Conservation (phyloP, 768 basidiomycete species). For the Dacryopinax spathularia region DNA sequence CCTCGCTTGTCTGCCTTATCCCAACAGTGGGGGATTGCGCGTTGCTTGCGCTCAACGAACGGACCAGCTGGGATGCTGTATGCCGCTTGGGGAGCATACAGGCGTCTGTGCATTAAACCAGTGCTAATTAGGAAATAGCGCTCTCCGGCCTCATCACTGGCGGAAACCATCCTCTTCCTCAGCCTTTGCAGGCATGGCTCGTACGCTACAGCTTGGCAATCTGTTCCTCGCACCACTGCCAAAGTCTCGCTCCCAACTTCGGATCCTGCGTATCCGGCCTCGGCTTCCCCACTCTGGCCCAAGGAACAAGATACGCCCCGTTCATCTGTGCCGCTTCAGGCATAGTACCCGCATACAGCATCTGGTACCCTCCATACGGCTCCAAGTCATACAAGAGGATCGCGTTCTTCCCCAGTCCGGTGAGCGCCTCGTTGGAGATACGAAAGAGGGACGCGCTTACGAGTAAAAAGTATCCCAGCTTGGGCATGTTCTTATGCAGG, state of each 20-base stretch:
- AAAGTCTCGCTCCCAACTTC: slow-evolving; percentile 26
- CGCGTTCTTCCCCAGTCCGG: slow-evolving; percentile 2
- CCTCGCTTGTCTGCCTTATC: too few relatives aligned
- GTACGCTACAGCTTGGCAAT: slow-evolving; percentile 15
- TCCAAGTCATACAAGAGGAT: background rate
- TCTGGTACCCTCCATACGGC: slow-evolving; percentile 28
- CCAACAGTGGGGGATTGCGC: too few relatives aligned
- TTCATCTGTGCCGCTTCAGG: slow-evolving; percentile 27
- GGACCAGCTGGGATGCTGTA: too few relatives aligned
- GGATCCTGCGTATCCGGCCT: slow-evolving; percentile 26
- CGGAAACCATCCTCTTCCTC: background rate
- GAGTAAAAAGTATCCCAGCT: background rate
- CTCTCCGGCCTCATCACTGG: background rate
- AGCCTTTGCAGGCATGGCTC: background rate
- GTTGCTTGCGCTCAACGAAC: too few relatives aligned
- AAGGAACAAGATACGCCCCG: slow-evolving; percentile 38
- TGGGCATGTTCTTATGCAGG: slow-evolving; percentile 3
- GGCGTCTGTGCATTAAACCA: too few relatives aligned
- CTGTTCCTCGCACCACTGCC: slow-evolving; percentile 37
- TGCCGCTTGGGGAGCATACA: too few relatives aligned
- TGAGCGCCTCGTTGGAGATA: background rate
- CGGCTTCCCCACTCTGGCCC: slow-evolving; percentile 30
- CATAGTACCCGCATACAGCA: slow-evolving; percentile 32
- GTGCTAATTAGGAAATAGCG: too few relatives aligned
- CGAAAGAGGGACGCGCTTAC: background rate